These are phyloP conservation scores for Gleditsia sinensis DNA, from an alignment of 306 rosid genomes.

Conservation along the genomic window DNA sequence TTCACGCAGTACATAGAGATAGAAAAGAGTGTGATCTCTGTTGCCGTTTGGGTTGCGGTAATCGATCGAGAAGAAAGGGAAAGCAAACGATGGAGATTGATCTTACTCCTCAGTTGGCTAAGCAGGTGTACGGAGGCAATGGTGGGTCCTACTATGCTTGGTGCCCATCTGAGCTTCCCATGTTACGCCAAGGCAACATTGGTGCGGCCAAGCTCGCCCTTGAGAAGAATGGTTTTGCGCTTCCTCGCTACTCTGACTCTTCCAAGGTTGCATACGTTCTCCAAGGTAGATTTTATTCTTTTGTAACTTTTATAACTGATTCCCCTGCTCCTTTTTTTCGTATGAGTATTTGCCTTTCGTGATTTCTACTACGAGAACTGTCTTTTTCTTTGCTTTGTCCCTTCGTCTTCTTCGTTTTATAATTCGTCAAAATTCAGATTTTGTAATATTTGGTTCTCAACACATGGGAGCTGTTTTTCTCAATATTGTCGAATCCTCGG, in stretches of 20 bases:
- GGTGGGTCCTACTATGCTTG: slow-evolving; percentile 75
- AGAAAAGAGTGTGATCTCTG: neutral
- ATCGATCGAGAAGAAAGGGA: neutral
- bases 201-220: slow-evolving; percentile 78
- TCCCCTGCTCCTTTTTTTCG: neutral
- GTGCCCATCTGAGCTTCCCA: slow-evolving; percentile 79
- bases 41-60: neutral
- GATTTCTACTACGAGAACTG: neutral
- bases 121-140: slow-evolving; percentile 54
- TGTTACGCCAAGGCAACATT: slow-evolving; percentile 72
- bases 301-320: neutral
- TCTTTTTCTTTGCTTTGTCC: neutral
- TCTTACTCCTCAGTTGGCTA: slow-evolving; percentile 72
- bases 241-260: slow-evolving; percentile 76
- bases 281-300: slow-evolving; percentile 50
- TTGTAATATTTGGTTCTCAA: neutral
- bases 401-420: neutral
- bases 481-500: neutral
- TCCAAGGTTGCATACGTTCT: slow-evolving; percentile 77
- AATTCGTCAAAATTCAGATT: too few species aligned
- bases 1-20: neutral
- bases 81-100: slow-evolving; percentile 59
- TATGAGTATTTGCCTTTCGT: neutral
- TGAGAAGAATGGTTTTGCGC: slow-evolving; percentile 70
- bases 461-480: neutral